phyloP scores from a whole-genome alignment of 106 monocot species.

The Allium cepa region DNA sequence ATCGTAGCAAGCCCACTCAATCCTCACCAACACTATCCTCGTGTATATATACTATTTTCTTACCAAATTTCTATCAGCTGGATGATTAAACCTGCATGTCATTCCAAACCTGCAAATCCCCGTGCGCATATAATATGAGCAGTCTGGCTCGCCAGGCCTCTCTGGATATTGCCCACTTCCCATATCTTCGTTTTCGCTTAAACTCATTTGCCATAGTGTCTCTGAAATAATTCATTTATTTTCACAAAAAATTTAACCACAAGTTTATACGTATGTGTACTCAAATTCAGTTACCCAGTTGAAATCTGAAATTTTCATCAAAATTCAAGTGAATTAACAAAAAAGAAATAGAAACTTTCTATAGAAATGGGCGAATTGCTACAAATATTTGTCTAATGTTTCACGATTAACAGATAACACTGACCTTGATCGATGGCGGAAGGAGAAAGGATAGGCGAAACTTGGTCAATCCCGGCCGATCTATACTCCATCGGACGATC shows the following conservation, averaged over 20 bases:
- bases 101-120: constrained; percentile 59
- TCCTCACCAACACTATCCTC: no score
- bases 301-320: background rate
- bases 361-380: background rate
- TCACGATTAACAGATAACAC: background rate
- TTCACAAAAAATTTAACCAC: no score
- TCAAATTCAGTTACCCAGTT: background rate
- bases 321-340: background rate
- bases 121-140: constrained; percentile 55
- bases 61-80: constrained; percentile 48
- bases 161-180: constrained; percentile 35
- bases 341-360: background rate
- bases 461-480: constrained; percentile 5
- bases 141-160: constrained; percentile 52
- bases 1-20: no score
- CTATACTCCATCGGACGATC: background rate
- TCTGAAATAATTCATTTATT: constrained; percentile 16
- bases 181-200: constrained; percentile 13
- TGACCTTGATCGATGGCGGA: constrained; percentile 10
- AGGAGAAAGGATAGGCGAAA: background rate
- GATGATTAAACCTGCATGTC: constrained; percentile 60
- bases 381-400: no score
- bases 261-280: background rate
- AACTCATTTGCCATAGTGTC: constrained; percentile 46
- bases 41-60: background rate